These are phyloP conservation scores for Triticum dicoccoides DNA, from an alignment of 176 grass and related monocot genomes.

Conservation along the genomic window DNA sequence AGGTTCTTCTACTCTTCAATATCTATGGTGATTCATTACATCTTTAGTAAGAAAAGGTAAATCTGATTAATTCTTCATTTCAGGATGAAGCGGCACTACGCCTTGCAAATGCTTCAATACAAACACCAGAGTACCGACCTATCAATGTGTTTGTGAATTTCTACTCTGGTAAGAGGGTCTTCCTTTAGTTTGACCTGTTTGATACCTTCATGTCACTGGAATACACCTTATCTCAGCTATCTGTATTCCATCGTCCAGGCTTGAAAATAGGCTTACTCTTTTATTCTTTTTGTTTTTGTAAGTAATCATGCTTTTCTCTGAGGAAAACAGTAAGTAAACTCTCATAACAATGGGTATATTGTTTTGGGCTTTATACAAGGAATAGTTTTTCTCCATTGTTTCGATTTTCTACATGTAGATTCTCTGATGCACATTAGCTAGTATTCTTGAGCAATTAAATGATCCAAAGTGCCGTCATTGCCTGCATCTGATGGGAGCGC, in stretches of 20 bases:
- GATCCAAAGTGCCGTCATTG: neutral
- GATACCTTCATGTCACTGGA: neutral
- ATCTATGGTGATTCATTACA: neutral
- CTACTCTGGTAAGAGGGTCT: constrained; percentile 59
- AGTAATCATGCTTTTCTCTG: neutral
- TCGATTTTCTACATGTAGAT: neutral
- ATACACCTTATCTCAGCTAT: neutral
- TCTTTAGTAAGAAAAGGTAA: neutral
- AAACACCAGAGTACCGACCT: constrained; percentile 71
- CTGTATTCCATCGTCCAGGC: neutral
- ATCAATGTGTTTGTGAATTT: constrained; percentile 96
- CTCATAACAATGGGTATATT: neutral
- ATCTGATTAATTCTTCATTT: constrained; percentile 1
- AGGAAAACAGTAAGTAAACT: neutral
- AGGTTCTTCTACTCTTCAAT: neutral
- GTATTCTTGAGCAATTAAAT: neutral
- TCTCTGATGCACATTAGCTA: neutral
- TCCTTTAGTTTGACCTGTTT: neutral
- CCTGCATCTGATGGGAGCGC: neutral
- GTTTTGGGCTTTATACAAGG: neutral
- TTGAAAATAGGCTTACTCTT: neutral
- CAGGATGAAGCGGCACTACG: constrained; percentile 79
- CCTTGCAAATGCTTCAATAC: constrained; percentile 67
- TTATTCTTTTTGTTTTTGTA: neutral
- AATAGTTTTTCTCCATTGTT: neutral